Percentiles rank a stretch among this genome's conserved stretches.
These are phyloP conservation scores for Backusella parvicylindrica DNA, from an alignment of 192 early-diverging fungal genomes.

Conservation along the genomic window DNA sequence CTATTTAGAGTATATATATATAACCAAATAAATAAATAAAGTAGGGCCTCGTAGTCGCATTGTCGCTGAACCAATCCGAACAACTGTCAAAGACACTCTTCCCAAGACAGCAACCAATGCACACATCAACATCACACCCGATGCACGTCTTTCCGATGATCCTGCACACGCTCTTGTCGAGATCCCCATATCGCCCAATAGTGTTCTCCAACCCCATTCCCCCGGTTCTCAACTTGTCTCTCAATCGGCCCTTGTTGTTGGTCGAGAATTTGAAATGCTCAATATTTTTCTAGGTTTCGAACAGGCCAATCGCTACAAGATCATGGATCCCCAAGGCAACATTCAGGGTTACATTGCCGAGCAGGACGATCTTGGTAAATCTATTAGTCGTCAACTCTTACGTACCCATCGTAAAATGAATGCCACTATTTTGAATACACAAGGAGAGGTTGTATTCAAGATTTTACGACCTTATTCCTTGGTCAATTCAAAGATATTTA, in stretches of 20 bases:
- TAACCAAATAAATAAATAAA: background rate
- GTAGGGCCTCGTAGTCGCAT: background rate
- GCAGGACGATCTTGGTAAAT: conserved; percentile 57
- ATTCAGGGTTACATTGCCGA: conserved; percentile 84
- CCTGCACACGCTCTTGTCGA: background rate
- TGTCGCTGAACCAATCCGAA: background rate
- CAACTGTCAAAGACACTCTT: background rate
- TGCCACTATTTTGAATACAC: conserved; percentile 65
- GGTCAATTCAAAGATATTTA: conserved; percentile 74
- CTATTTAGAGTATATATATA: too few relatives aligned
- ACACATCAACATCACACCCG: background rate
- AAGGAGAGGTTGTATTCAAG: conserved; percentile 70
- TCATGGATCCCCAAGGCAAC: conserved; percentile 61
- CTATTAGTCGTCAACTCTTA: conserved; percentile 68
- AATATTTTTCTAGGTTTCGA: conserved; percentile 77
- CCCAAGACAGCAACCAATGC: background rate
- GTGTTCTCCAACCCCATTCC: background rate
- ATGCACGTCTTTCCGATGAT: background rate
- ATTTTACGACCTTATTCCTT: conserved; percentile 68
- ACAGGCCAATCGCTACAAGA: conserved; percentile 84
- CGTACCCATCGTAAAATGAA: conserved; percentile 73
- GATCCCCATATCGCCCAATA: background rate
- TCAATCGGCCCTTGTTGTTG: conserved; percentile 62
- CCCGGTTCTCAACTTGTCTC: conserved; percentile 5
- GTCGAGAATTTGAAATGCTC: conserved; percentile 81